phyloP scores from a whole-genome alignment of 768 basidiomycete genomes.

The Crepidotus variabilis region DNA sequence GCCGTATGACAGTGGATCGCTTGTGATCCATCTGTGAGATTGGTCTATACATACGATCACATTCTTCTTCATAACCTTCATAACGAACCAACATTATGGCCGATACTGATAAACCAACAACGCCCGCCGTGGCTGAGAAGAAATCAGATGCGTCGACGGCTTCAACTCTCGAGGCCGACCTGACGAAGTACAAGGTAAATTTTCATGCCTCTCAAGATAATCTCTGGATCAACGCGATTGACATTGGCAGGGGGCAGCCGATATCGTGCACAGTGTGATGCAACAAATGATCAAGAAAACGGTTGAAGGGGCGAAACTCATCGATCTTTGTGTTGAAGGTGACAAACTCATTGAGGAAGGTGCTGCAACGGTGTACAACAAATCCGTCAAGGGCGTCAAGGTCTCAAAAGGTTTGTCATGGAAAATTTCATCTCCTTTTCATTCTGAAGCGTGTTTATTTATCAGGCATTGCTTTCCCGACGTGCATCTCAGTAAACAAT shows the following conservation, averaged over 20 bases:
- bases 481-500: slow-evolving; percentile 92
- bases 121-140: slow-evolving; percentile 37
- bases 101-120: slow-evolving; percentile 49
- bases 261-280: slow-evolving; percentile 81
- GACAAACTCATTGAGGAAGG: slow-evolving; percentile 91
- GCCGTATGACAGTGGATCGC: background rate
- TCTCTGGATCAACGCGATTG: slow-evolving; percentile 21
- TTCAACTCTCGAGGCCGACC: slow-evolving; percentile 64
- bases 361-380: slow-evolving; percentile 85
- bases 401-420: slow-evolving; percentile 70
- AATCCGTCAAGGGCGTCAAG: slow-evolving; percentile 84
- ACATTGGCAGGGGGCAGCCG: slow-evolving; percentile 70
- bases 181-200: slow-evolving; percentile 84
- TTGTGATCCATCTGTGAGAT: background rate
- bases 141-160: slow-evolving; percentile 29
- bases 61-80: slow-evolving; percentile 10
- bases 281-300: slow-evolving; percentile 78
- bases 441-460: slow-evolving; percentile 1
- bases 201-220: slow-evolving; percentile 12
- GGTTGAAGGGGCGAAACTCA: slow-evolving; percentile 79
- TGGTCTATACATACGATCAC: background rate
- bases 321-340: slow-evolving; percentile 90
- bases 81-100: slow-evolving; percentile 42
- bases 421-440: slow-evolving; percentile 2
- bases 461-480: slow-evolving; percentile 90